Base-by-base conservation (phyloP, 2,329 filamentous ascomycete genomes). In the Lojkania enalia region DNA sequence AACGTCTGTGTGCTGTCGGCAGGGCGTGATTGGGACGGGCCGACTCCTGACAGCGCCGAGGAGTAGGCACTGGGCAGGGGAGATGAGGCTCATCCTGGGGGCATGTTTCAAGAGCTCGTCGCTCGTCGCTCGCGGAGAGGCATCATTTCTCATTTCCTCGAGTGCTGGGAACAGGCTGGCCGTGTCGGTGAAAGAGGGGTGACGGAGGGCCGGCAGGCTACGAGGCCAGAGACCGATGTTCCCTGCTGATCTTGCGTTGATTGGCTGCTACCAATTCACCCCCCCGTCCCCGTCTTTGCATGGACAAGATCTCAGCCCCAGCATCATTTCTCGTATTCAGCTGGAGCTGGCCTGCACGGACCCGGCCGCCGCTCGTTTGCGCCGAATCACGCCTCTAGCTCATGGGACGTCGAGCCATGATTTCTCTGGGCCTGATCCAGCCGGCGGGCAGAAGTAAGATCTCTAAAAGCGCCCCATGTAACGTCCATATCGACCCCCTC, bases 321-420 rank as follows among this genome's bases (percentile, higher is more conserved):
- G 7, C 33, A 20, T 5, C 16, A 16, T 15, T 21, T 9, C 29
- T 50, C 50, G 50, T 50, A 51, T 51, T 51, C 48, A 54, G 51
- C 48, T 50, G 35, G 41, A 32, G 25, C 29, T 35, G 41, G 37
- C 9, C 30, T 33, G 30, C 30, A 33, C 30, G 15, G 15, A 33
- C 33, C 18, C 9, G 44, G 35, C 42, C 44, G 29, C 29, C 42
- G n/a, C 27, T 30, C 31, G 9, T 15, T 21, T 23, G 29, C 16
- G 33, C 39, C 35, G 48, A 51, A 49, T 52, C 53, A 55, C 13
- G 27, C 13, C 16, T 7, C 16, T 9, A 11, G 16, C 33, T n/a
- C n/a, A n/a, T n/a, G n/a, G n/a, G n/a, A n/a, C 33, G 33, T 21
- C 19, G 15, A 9, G 16, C 16, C 6, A 16, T 33, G 6, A 16